phyloP scores from a whole-genome alignment of 2,329 filamentous ascomycete genomes.

The Botrytis pseudocinerea region DNA sequence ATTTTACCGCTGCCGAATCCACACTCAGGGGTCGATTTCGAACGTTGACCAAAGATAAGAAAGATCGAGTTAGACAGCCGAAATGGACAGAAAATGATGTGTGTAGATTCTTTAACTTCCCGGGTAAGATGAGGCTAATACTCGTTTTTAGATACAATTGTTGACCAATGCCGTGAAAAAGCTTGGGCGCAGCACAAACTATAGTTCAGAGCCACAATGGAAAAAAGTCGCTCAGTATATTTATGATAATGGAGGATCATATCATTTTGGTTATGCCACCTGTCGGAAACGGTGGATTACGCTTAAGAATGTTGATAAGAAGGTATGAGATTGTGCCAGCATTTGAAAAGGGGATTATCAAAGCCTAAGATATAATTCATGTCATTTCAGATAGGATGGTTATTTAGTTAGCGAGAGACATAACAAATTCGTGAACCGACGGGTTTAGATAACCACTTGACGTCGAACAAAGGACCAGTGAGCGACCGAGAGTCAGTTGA shows the following conservation, averaged over 20 bases:
- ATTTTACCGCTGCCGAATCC: slow-evolving; percentile 66
- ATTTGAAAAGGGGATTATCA: background rate
- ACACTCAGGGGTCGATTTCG: slow-evolving; percentile 70
- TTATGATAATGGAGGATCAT: slow-evolving; percentile 52
- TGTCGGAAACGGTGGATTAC: slow-evolving; percentile 60
- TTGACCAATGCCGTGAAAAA: slow-evolving; percentile 48
- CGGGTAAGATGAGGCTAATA: slow-evolving; percentile 12
- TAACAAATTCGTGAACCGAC: background rate
- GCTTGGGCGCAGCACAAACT: slow-evolving; percentile 29
- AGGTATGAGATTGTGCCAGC: background rate
- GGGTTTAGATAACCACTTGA: background rate
- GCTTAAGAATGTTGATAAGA: slow-evolving; percentile 28
- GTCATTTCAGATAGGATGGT: background rate
- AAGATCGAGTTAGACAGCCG: slow-evolving; percentile 64
- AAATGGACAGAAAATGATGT: slow-evolving; percentile 65
- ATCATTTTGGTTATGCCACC: slow-evolving; percentile 59
- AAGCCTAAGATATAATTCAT: background rate
- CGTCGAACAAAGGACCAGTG: background rate
- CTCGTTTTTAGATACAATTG: slow-evolving; percentile 45
- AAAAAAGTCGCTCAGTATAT: slow-evolving; percentile 58
- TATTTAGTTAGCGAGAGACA: background rate
- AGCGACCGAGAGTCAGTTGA: background rate
- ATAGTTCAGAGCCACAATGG: slow-evolving; percentile 48
- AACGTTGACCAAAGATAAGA: slow-evolving; percentile 63
- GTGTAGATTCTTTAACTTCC: slow-evolving; percentile 43